Conservation (phyloP, 1,284 basidiomycete genomes). For the Lentinus polychrous region DNA sequence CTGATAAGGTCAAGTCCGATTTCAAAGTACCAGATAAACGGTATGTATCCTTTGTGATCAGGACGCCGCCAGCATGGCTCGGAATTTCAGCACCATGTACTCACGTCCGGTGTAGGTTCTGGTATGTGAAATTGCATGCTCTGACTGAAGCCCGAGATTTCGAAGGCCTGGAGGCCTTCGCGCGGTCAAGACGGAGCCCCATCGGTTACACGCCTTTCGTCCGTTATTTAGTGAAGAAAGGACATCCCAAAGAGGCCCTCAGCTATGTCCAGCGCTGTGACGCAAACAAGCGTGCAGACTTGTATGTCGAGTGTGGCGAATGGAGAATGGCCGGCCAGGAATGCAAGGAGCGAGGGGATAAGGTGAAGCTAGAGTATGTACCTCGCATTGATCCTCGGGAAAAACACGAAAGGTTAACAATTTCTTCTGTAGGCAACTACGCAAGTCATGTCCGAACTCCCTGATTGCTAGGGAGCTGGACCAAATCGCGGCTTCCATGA, state of each 20-base stretch:
- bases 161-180: slow-evolving; percentile 77
- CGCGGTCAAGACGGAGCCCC: slow-evolving; percentile 82
- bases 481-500: slow-evolving; percentile 60
- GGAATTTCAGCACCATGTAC: too few relatives aligned
- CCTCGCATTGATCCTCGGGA: background rate
- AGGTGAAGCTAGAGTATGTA: slow-evolving; percentile 76
- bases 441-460: slow-evolving; percentile 68
- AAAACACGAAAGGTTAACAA: background rate
- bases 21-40: slow-evolving; percentile 91
- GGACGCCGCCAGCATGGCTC: background rate
- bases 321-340: slow-evolving; percentile 84
- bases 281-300: slow-evolving; percentile 70
- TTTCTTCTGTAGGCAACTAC: slow-evolving; percentile 47
- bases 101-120: slow-evolving; percentile 56
- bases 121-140: slow-evolving; percentile 86
- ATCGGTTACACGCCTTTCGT: slow-evolving; percentile 96
- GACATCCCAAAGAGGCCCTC: slow-evolving; percentile 67
- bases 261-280: slow-evolving; percentile 80
- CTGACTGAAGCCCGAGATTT: slow-evolving; percentile 77
- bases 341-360: slow-evolving; percentile 82
- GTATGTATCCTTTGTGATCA: slow-evolving; percentile 28
- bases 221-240: slow-evolving; percentile 66
- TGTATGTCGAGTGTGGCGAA: slow-evolving; percentile 84
- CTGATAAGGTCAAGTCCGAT: slow-evolving; percentile 79
- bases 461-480: slow-evolving; percentile 76